phyloP scores from a whole-genome alignment of 2,329 filamentous ascomycete genomes.

The Corinectria fuckeliana region DNA sequence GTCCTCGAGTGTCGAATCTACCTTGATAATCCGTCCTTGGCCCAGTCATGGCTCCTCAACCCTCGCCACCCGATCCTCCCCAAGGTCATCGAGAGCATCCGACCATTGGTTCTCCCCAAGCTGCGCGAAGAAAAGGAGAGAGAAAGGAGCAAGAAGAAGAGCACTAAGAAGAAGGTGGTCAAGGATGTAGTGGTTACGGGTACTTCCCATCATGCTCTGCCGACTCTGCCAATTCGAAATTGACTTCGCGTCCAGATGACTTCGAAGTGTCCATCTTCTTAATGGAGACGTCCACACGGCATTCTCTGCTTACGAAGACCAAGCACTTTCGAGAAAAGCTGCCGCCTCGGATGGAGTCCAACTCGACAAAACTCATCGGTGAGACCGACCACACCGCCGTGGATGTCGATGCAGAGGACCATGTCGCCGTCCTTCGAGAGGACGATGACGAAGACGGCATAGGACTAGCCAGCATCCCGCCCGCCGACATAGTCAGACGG shows the following conservation, averaged over 20 bases:
- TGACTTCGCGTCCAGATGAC: conserved; percentile 68
- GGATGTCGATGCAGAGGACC: conserved; percentile 55
- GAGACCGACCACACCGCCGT: conserved; percentile 60
- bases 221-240: neutral
- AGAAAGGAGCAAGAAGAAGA: conserved; percentile 64
- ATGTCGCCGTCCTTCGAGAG: conserved; percentile 53
- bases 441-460: conserved; percentile 49
- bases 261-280: conserved; percentile 96
- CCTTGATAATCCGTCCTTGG: conserved; percentile 85
- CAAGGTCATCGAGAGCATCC: conserved; percentile 83
- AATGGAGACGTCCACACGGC: conserved; percentile 82
- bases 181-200: conserved; percentile 88
- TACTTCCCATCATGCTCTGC: conserved; percentile 43
- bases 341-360: conserved; percentile 62
- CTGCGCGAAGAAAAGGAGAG: conserved; percentile 81
- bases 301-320: conserved; percentile 85
- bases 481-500: conserved; percentile 29
- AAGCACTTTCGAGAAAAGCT: conserved; percentile 74
- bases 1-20: conserved; percentile 98
- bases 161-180: conserved; percentile 77
- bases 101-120: conserved; percentile 87
- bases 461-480: conserved; percentile 45
- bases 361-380: conserved; percentile 67
- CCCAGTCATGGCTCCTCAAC: conserved; percentile 83
- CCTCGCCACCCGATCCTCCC: conserved; percentile 77